Evolutionary conservation across 495 filamentous ascomycete species (phyloP).

Genomic region (Daldinia concentrica): DNA sequence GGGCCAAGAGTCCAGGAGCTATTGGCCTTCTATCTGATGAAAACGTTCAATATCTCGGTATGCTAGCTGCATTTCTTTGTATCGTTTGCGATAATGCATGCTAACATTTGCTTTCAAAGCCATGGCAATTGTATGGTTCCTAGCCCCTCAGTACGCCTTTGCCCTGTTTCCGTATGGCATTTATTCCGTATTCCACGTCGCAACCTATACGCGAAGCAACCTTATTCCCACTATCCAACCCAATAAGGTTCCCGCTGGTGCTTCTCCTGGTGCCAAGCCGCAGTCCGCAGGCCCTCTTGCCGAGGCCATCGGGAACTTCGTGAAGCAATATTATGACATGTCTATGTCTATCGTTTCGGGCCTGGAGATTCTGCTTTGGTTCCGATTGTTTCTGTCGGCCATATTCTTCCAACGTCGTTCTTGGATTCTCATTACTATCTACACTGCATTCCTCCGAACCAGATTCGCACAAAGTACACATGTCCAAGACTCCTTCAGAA

Average conservation of each 20-base stretch:
- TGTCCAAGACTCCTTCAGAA: conserved; percentile 80
- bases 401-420: conserved; percentile 88
- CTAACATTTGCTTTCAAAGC: conserved; percentile 58
- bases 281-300: conserved; percentile 72
- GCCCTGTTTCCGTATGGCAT: conserved; percentile 94
- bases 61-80: conserved; percentile 47
- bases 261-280: conserved; percentile 70
- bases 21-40: conserved; percentile 81
- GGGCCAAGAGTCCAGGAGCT: conserved; percentile 64
- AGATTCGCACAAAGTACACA: conserved; percentile 91
- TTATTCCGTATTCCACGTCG: conserved; percentile 98
- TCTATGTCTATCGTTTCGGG: conserved; percentile 83
- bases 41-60: conserved; percentile 97
- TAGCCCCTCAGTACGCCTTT: conserved; percentile 85
- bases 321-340: conserved; percentile 96
- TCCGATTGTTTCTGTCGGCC: conserved; percentile 79
- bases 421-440: conserved; percentile 85
- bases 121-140: conserved; percentile 96
- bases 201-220: conserved; percentile 80
- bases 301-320: conserved; percentile 87
- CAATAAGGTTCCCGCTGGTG: conserved; percentile 56
- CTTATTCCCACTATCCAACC: conserved; percentile 71
- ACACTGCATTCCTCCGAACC: conserved; percentile 91
- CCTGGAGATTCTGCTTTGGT: conserved; percentile 82
- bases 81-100: not conserved